A percentile compares a stretch with the other conserved stretches of the same genome.
phyloP scores from a whole-genome alignment of 139 green algal genomes.

The Medakamo hakoo region DNA sequence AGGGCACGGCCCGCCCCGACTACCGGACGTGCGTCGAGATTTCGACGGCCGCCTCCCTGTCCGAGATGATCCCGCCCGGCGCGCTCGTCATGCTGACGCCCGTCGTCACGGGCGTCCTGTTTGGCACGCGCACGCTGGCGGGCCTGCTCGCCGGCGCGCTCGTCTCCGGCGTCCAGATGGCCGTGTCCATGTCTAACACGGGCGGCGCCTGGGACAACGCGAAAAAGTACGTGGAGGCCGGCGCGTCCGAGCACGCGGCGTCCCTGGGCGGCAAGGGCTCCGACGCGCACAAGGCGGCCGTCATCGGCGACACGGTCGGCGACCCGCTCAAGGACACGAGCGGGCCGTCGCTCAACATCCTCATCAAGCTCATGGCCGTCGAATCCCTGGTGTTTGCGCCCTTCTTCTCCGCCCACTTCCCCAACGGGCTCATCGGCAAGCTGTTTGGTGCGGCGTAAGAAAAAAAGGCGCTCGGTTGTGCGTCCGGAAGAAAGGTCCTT shows the following conservation, averaged over 20 bases:
- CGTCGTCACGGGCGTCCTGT: constrained; percentile 62
- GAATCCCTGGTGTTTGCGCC: constrained; percentile 79
- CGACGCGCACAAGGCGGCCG: constrained; percentile 92
- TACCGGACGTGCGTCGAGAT: constrained; percentile 84
- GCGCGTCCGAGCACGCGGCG: constrained; percentile 59
- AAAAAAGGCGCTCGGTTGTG: too few species aligned
- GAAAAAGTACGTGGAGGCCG: constrained; percentile 94
- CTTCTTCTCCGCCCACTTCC: constrained; percentile 54
- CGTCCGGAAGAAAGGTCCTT: too few species aligned
- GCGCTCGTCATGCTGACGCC: constrained; percentile 83
- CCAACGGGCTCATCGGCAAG: constrained; percentile 23
- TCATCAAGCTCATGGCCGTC: constrained; percentile 99
- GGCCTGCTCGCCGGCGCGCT: constrained; percentile 76
- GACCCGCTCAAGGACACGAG: constrained; percentile 92
- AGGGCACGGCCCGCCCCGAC: constrained; percentile 78
- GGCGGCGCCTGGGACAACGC: constrained; percentile 97
- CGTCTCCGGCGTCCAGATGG: constrained; percentile 93
- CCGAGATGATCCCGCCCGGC: constrained; percentile 86
- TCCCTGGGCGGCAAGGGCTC: constrained; percentile 88
- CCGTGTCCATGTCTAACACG: constrained; percentile 92
- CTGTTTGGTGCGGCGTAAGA: too few species aligned
- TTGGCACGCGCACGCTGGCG: constrained; percentile 56
- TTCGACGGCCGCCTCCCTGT: constrained; percentile 68
- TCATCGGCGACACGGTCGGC: constrained; percentile 97
- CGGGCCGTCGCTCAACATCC: constrained; percentile 94